These are phyloP conservation scores for Cystobasidium sp. DNA, from an alignment of 1,284 basidiomycete species.

Conservation along the genomic window DNA sequence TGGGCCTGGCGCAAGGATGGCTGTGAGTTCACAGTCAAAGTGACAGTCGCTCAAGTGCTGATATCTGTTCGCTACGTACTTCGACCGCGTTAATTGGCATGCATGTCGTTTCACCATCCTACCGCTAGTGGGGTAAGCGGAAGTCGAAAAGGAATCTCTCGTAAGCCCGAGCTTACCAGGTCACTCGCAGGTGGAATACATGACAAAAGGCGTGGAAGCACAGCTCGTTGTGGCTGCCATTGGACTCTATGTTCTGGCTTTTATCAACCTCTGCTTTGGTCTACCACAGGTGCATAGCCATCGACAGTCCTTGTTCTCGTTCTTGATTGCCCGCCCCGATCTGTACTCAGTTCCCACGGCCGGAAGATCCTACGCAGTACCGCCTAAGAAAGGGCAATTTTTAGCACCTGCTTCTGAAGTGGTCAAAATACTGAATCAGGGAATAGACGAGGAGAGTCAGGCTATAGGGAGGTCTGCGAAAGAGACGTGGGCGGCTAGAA, in stretches of 20 bases:
- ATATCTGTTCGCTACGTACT: not conserved
- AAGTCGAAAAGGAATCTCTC: not conserved
- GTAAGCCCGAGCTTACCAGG: not conserved
- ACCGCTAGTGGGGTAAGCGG: not conserved
- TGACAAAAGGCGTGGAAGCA: conserved; percentile 33
- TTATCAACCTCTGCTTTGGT: conserved; percentile 25
- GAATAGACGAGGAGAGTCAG: conserved; percentile 5
- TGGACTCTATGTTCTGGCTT: conserved; percentile 17
- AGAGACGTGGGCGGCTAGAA: not conserved
- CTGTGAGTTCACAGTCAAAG: conserved; percentile 7
- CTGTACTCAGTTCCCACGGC: not conserved
- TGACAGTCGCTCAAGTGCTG: not conserved
- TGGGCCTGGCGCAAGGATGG: conserved; percentile 28
- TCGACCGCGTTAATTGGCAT: not conserved
- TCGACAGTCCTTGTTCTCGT: conserved; percentile 25
- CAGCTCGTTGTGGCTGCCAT: conserved; percentile 15
- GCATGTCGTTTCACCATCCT: not conserved
- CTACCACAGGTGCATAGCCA: conserved; percentile 14
- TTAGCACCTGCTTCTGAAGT: conserved; percentile 12
- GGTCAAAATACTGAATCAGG: conserved; percentile 6
- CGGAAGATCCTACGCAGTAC: conserved; percentile 21
- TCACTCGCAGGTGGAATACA: conserved; percentile 12
- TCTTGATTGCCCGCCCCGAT: conserved; percentile 17
- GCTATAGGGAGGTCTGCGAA: not conserved
- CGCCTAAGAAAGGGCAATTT: conserved; percentile 14